Conservation (phyloP, 2,329 filamentous ascomycete genomes). For the Aspergillus persii region DNA sequence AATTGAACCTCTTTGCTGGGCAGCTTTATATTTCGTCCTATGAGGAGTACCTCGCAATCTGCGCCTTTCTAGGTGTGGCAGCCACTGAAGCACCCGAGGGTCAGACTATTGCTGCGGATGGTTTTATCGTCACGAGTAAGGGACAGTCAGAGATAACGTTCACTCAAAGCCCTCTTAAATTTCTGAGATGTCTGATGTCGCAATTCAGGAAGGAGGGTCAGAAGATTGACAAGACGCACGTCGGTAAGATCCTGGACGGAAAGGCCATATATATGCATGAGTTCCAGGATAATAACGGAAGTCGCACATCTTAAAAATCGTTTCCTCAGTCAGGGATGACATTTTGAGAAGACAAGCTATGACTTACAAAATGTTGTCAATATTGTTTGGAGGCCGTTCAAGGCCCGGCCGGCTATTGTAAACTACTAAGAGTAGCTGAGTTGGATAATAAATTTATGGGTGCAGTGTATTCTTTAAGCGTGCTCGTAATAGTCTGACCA, state of each 20-base stretch:
- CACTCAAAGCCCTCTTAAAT: slow-evolving; percentile 41
- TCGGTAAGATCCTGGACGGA: slow-evolving; percentile 45
- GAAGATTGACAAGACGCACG: slow-evolving; percentile 45
- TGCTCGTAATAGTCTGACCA: no score
- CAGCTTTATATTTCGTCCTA: slow-evolving; percentile 61
- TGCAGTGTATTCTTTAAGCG: no score
- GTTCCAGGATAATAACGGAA: no score
- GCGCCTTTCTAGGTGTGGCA: slow-evolving; percentile 20
- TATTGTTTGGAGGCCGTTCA: no score
- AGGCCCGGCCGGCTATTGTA: no score
- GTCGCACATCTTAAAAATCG: no score
- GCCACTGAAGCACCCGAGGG: slow-evolving; percentile 15
- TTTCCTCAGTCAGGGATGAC: no score
- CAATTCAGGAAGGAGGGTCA: slow-evolving; percentile 37
- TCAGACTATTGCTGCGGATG: slow-evolving; percentile 28
- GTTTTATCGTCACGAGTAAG: slow-evolving; percentile 17
- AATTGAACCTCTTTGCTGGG: slow-evolving; percentile 66
- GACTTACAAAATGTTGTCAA: no score
- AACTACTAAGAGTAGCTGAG: no score
- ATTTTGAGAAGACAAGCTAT: no score
- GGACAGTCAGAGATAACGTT: slow-evolving; percentile 29
- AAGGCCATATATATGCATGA: not conserved
- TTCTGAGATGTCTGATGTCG: slow-evolving; percentile 39
- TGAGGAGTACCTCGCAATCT: slow-evolving; percentile 51
- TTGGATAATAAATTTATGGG: no score